Evolutionary conservation across 352 stramenopile genomes (phyloP).

Genomic region (Chrysophaeum taylorii): DNA sequence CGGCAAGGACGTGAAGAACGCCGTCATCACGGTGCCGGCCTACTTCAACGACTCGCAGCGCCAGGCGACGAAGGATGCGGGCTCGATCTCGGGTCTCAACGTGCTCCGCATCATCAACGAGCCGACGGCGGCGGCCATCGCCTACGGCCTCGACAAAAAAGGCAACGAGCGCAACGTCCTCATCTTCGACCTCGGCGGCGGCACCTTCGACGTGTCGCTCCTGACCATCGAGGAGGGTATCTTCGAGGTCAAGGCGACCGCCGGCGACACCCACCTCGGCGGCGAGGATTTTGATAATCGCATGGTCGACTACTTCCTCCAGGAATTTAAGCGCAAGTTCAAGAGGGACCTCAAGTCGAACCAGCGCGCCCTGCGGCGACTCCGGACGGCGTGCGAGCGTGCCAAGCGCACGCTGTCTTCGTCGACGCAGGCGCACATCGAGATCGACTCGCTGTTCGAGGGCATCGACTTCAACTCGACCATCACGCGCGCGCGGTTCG

Average conservation of each 20-base stretch:
- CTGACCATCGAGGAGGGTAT: constrained; percentile 37
- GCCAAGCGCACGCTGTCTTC: constrained; percentile 91
- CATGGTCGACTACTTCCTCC: constrained; percentile 90
- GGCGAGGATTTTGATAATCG: constrained; percentile 90
- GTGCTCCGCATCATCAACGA: constrained; percentile 56
- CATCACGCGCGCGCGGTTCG: constrained; percentile 87
- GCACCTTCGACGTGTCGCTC: constrained; percentile 62
- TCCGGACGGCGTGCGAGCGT: constrained; percentile 86
- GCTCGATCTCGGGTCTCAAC: constrained; percentile 72
- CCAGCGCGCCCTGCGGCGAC: constrained; percentile 80
- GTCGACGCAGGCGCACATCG: constrained; percentile 87
- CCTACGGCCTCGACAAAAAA: constrained; percentile 79
- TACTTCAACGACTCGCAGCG: constrained; percentile 90
- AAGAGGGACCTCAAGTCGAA: constrained; percentile 82
- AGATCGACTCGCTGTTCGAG: constrained; percentile 93
- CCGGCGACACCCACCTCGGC: constrained; percentile 85
- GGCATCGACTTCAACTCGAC: constrained; percentile 90
- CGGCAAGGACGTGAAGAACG: constrained; percentile 65
- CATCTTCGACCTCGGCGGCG: constrained; percentile 76
- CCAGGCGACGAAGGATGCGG: constrained; percentile 81
- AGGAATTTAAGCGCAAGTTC: constrained; percentile 76
- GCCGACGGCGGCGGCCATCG: constrained; percentile 39
- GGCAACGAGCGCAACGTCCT: constrained; percentile 71
- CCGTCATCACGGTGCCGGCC: constrained; percentile 80
- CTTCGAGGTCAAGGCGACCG: constrained; percentile 46